These are phyloP conservation scores for Colletotrichum theobromicola DNA, from an alignment of 2,329 filamentous ascomycete species.

Conservation along the genomic window DNA sequence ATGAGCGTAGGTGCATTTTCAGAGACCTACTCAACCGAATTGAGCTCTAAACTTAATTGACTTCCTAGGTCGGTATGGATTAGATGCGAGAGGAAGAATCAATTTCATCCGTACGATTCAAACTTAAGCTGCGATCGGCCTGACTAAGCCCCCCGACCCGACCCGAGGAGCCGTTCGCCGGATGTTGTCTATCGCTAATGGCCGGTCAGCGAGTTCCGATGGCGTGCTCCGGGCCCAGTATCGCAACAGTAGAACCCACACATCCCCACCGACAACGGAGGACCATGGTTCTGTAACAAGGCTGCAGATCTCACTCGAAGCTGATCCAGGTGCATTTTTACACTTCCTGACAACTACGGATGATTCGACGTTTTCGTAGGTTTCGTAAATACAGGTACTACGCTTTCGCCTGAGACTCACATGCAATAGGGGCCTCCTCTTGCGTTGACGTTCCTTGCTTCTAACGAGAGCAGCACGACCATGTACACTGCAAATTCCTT, in stretches of 20 bases:
- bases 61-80: background rate
- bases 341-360: too few species aligned
- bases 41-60: background rate
- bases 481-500: too few species aligned
- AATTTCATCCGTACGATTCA: too few species aligned
- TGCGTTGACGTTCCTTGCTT: too few species aligned
- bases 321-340: background rate
- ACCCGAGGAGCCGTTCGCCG: background rate
- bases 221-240: slow-evolving; percentile 4
- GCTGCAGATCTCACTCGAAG: background rate
- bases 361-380: too few species aligned
- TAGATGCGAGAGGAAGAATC: background rate
- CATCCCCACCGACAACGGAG: background rate
- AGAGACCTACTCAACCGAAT: background rate
- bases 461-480: too few species aligned
- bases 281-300: too few species aligned
- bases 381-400: too few species aligned
- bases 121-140: background rate
- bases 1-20: background rate
- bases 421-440: too few species aligned
- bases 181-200: background rate
- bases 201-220: background rate
- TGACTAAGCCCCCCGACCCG: background rate
- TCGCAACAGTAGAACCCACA: background rate
- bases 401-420: too few species aligned